Conservation (phyloP, 139 green algal genomes). For the Coccomyxa sp. region DNA sequence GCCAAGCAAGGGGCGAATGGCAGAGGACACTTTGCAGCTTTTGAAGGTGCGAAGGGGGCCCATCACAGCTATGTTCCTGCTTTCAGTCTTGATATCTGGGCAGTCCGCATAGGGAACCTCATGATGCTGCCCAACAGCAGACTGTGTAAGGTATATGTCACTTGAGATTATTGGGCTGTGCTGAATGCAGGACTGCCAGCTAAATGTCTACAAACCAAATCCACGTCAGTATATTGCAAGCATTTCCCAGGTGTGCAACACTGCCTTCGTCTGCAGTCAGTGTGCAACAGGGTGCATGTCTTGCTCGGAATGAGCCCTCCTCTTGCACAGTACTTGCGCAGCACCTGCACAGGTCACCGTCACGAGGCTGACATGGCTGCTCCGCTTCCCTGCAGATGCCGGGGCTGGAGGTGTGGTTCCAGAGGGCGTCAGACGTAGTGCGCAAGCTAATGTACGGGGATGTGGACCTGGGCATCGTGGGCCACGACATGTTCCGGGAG, state of each 20-base stretch:
- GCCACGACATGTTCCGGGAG: constrained; percentile 94
- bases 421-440: constrained; percentile 93
- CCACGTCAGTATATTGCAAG: constrained; percentile 93
- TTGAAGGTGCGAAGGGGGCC: constrained; percentile 80
- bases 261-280: background rate
- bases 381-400: constrained; percentile 79
- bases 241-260: constrained; percentile 66
- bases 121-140: too few relatives aligned
- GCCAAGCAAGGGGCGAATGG: constrained; percentile 97
- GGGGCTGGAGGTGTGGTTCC: constrained; percentile 97
- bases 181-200: constrained; percentile 75
- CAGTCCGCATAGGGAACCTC: too few relatives aligned
- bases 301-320: background rate
- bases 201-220: constrained; percentile 95
- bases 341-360: background rate
- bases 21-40: constrained; percentile 92
- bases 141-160: too few relatives aligned
- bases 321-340: too few relatives aligned
- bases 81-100: background rate
- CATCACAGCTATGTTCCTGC: background rate
- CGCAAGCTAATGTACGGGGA: constrained; percentile 90
- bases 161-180: background rate
- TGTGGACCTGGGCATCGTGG: constrained; percentile 97
- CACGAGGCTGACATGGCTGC: background rate
- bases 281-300: background rate